Evolutionary conservation across 257 asterid species (phyloP).

Genomic region (Forsythia suspensa): DNA sequence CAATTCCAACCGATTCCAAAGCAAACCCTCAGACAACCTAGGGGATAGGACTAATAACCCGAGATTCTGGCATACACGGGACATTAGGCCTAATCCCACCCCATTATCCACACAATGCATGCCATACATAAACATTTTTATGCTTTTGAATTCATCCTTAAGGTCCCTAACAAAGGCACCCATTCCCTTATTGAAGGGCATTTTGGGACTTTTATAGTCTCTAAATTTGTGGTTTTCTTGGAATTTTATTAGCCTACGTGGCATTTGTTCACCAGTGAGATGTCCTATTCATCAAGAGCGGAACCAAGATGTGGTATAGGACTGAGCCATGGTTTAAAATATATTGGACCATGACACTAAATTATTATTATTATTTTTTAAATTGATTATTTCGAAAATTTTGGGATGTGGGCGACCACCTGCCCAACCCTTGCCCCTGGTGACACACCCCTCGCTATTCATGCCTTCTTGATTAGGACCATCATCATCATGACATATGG

Average conservation of each 20-base stretch:
- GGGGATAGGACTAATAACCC: conserved; percentile 31
- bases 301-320: too few relatives aligned
- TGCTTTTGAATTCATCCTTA: conserved; percentile 26
- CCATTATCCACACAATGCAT: conserved; percentile 45
- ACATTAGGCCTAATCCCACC: conserved; percentile 38
- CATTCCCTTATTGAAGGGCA: conserved; percentile 23
- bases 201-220: conserved; percentile 23
- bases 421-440: too few relatives aligned
- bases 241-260: conserved; percentile 37
- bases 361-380: too few relatives aligned
- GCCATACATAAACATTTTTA: conserved; percentile 46
- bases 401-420: too few relatives aligned
- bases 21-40: conserved; percentile 32
- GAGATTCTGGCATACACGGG: conserved; percentile 22
- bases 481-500: conserved; percentile 24
- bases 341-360: too few relatives aligned
- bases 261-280: conserved; percentile 49
- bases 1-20: conserved; percentile 34
- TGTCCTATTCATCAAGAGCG: too few relatives aligned
- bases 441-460: too few relatives aligned
- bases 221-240: conserved; percentile 35
- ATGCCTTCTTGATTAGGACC: conserved; percentile 24
- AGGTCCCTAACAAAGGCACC: conserved; percentile 33
- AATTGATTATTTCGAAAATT: too few relatives aligned
- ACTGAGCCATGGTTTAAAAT: too few relatives aligned